Base-by-base conservation (phyloP, 805 yeast genomes). In the Ogataea parapolymorpha region DNA sequence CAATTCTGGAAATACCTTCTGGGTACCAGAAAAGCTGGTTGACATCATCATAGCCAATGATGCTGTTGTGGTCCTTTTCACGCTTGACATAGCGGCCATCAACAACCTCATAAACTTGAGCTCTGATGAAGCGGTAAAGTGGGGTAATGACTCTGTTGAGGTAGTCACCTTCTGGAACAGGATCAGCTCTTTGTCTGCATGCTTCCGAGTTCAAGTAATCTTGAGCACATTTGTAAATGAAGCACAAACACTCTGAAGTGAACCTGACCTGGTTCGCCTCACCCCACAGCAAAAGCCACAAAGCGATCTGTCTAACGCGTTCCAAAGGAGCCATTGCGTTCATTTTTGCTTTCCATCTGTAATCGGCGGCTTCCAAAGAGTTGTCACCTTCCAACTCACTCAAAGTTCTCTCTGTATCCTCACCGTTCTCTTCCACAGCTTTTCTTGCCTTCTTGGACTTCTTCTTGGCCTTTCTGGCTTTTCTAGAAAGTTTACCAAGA, bases 21-120 rank as follows among this genome's bases (percentile, higher is more conserved):
- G 98, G 97, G 69, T 95, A 93, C 99, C 99, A 93, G 71, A 95
- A 93, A 56, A 93, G 76, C 74, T 93, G 99, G 68, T 93, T 93
- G 46, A 93, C 95, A 73, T 93, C 99, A 72, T 93, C 99, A 66
- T 93, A 93, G 66, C 99, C 95, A 57, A 85, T 76, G 49, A 85
- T 71, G 51, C 79, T 71, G 68, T 82, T 82, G 67, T 85, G 95
- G 63, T 85, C 95, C 61, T 71, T 80, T 71, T 85, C 93, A 70
- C 95, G 82, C 65, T 85, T 85, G 46, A 85, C 82, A 54, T 76
- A 85, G 66, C 88, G 80, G 45, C 93, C 93, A 54, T 85, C 88
- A 48, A 77, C 75, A 53, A 84, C 77, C 66, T 85, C 93, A 55
- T 83, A 85, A 41, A 84, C 90, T 65, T 85, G 91, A 44, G 85